Evolutionary conservation across 352 stramenopile species (phyloP).

Genomic region (Phytophthora citrophthora): DNA sequence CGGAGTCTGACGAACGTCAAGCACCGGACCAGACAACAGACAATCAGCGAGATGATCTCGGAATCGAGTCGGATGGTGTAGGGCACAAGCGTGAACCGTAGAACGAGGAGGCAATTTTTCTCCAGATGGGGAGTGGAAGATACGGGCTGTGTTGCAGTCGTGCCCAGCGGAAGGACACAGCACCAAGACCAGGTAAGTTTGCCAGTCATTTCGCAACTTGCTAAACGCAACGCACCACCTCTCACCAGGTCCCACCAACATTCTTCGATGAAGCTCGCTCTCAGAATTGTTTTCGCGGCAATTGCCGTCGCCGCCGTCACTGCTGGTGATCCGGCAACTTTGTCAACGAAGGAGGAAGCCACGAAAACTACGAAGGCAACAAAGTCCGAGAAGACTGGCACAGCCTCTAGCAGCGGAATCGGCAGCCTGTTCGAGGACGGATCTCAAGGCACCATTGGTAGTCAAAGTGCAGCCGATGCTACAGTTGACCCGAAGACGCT

Average conservation of each 20-base stretch:
- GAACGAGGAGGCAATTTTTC: constrained; percentile 24
- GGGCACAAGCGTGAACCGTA: constrained; percentile 8
- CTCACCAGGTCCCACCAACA: constrained; percentile 3
- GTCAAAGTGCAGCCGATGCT: constrained; percentile 6
- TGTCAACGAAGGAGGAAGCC: constrained; percentile 31
- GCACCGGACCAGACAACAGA: constrained; percentile 2
- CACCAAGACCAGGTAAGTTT: neutral
- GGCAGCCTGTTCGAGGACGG: constrained; percentile 19
- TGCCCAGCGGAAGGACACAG: constrained; percentile 11
- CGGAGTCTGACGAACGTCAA: too few species aligned
- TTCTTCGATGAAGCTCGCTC: constrained; percentile 21
- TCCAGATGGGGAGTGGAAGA: constrained; percentile 30
- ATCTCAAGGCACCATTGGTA: constrained; percentile 5
- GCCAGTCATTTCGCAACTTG: constrained; percentile 26
- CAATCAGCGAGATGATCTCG: constrained; percentile 13
- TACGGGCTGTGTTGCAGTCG: constrained; percentile 4
- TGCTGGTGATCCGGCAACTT: constrained; percentile 18
- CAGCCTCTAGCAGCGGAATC: constrained; percentile 9
- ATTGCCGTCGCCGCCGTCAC: constrained; percentile 9
- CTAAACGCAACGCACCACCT: constrained; percentile 13
- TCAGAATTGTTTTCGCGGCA: constrained; percentile 23
- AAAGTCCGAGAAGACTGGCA: constrained; percentile 20
- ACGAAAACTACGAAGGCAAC: constrained; percentile 18
- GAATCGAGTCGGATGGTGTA: constrained; percentile 14
- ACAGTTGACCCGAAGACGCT: constrained; percentile 11